phyloP scores from a whole-genome alignment of 306 rosid species.

The Echinosophora koreensis region DNA sequence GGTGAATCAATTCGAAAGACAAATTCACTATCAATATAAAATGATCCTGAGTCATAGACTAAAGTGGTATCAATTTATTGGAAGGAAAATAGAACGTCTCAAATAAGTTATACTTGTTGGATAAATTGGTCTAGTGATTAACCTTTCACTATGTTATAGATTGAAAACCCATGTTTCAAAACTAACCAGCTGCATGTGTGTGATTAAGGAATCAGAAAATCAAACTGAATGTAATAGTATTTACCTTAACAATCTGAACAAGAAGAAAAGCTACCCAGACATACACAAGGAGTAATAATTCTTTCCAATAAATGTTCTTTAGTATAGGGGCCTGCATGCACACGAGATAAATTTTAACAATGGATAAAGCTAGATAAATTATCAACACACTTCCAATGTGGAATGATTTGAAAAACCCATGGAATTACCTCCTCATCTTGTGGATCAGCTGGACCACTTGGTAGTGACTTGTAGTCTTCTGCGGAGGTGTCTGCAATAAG shows the following conservation, averaged over 20 bases:
- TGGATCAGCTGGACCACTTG: slow-evolving; percentile 63
- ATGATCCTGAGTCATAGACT: neutral
- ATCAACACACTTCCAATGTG: neutral
- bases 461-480: slow-evolving; percentile 69
- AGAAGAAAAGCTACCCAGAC: slow-evolving; percentile 85
- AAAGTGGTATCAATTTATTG: neutral
- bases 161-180: slow-evolving; percentile 15
- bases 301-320: slow-evolving; percentile 75
- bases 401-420: slow-evolving; percentile 14
- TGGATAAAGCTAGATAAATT: slow-evolving; percentile 20
- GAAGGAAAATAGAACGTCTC: neutral
- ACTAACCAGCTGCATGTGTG: neutral
- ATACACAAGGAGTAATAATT: slow-evolving; percentile 63
- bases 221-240: neutral
- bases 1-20: slow-evolving; percentile 11
- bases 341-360: slow-evolving; percentile 25
- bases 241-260: slow-evolving; percentile 83
- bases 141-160: neutral
- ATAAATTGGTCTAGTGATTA: slow-evolving; percentile 8
- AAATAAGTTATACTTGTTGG: neutral
- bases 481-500: slow-evolving; percentile 58
- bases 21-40: neutral
- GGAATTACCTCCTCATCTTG: slow-evolving; percentile 72
- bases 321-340: slow-evolving; percentile 59
- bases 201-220: slow-evolving; percentile 1